Evolutionary conservation across 116 monocot species (phyloP).

Genomic region (Papilionanthe hybrid): DNA sequence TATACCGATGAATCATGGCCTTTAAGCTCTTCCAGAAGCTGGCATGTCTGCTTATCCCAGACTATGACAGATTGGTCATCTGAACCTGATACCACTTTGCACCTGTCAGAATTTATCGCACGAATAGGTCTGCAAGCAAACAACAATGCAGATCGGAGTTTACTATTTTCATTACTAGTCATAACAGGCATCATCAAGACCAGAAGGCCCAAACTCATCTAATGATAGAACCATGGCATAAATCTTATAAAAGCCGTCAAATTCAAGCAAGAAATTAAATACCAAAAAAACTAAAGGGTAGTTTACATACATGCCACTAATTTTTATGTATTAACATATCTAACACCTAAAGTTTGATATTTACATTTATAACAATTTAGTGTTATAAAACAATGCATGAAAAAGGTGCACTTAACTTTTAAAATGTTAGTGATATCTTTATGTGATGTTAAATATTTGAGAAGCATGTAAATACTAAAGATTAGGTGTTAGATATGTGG

Average conservation of each 20-base stretch:
- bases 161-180: background rate
- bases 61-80: constrained; percentile 96
- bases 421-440: too few species aligned
- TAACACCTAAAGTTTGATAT: too few species aligned
- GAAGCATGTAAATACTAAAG: too few species aligned
- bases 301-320: too few species aligned
- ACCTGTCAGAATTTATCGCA: constrained; percentile 86
- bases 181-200: background rate
- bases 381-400: too few species aligned
- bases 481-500: too few species aligned
- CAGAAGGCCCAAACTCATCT: background rate
- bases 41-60: constrained; percentile 92
- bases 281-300: background rate
- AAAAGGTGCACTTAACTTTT: too few species aligned
- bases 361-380: too few species aligned
- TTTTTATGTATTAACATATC: too few species aligned
- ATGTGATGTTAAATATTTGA: too few species aligned
- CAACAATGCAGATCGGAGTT: constrained; percentile 5
- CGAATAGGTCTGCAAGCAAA: constrained; percentile 66
- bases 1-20: constrained; percentile 84
- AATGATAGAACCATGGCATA: background rate
- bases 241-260: background rate
- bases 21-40: constrained; percentile 92
- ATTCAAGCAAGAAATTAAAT: background rate
- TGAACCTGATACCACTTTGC: constrained; percentile 91